Conservation (phyloP, 2,329 filamentous ascomycete genomes). For the Microsporum canis region DNA sequence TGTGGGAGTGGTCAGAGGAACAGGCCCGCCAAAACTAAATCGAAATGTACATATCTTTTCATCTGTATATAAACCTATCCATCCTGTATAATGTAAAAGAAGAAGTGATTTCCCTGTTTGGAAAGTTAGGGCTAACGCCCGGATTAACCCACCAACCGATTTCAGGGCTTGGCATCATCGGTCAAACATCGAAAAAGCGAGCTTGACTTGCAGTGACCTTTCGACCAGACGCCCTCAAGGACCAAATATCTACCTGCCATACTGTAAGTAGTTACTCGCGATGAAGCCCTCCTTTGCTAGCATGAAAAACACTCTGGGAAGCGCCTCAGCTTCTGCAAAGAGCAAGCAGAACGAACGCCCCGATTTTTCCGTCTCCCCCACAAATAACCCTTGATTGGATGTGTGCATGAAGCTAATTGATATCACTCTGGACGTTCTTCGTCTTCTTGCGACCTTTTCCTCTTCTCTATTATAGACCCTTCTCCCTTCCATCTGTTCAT, state of each 20-base stretch:
- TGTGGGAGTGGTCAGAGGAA: constrained; percentile 38
- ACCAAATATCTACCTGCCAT: neutral
- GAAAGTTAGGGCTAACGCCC: constrained; percentile 3
- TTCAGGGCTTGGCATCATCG: neutral
- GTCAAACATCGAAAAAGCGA: neutral
- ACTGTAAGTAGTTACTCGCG: neutral
- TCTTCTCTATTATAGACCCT: neutral
- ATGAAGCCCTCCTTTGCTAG: neutral
- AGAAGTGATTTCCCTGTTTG: neutral
- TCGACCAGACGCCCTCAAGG: neutral
- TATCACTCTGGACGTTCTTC: constrained; percentile 3
- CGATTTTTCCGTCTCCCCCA: constrained; percentile 6
- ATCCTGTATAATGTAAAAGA: neutral
- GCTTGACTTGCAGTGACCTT: neutral
- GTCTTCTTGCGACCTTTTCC: neutral
- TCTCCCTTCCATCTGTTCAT: neutral
- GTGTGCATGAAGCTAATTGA: constrained; percentile 7
- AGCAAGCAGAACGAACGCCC: neutral
- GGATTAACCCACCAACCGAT: constrained; percentile 2
- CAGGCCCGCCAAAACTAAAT: constrained; percentile 3
- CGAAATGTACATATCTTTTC: neutral
- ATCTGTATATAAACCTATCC: neutral
- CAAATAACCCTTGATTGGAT: constrained; percentile 10
- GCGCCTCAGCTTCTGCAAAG: neutral
- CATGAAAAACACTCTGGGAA: neutral